Evolutionary conservation across 140 eudicot species (phyloP).

Genomic region (Bidens hawaiensis): DNA sequence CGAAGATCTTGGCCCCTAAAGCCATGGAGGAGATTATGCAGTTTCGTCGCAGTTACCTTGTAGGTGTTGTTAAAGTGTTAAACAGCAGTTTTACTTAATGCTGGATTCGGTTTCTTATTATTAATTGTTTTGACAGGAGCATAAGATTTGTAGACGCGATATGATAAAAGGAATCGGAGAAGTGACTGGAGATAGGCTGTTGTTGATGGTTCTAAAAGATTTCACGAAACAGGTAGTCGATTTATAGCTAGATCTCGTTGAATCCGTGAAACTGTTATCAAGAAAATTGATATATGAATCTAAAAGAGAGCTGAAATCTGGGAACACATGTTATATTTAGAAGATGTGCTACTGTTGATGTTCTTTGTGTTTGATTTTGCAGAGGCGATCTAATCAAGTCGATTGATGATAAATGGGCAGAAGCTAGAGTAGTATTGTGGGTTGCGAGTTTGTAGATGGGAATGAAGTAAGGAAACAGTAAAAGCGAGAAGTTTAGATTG

Average conservation of each 20-base stretch:
- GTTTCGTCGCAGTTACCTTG: constrained; percentile 43
- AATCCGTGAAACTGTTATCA: background rate
- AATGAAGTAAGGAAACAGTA: too few relatives aligned
- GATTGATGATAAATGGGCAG: background rate
- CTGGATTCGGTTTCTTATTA: background rate
- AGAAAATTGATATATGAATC: background rate
- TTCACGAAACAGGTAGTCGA: constrained; percentile 25
- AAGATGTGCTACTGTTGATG: background rate
- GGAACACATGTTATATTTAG: background rate
- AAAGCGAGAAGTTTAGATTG: background rate
- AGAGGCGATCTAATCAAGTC: background rate
- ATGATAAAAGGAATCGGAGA: constrained; percentile 49
- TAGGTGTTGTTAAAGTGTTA: constrained; percentile 25
- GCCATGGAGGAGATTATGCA: constrained; percentile 37
- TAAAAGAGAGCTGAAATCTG: background rate
- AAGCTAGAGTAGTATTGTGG: background rate
- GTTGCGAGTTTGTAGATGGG: too few relatives aligned
- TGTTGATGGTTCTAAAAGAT: constrained; percentile 45
- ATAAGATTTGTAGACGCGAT: constrained; percentile 47
- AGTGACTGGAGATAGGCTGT: constrained; percentile 58
- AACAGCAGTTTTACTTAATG: background rate
- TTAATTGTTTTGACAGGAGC: constrained; percentile 35
- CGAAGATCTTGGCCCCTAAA: constrained; percentile 50
- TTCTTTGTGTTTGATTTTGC: background rate
- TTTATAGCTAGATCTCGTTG: background rate